A percentile compares a stretch with the other conserved stretches of the same genome.
phyloP scores from a whole-genome alignment of 2,329 filamentous ascomycete species.

The Ophiostoma populinum region DNA sequence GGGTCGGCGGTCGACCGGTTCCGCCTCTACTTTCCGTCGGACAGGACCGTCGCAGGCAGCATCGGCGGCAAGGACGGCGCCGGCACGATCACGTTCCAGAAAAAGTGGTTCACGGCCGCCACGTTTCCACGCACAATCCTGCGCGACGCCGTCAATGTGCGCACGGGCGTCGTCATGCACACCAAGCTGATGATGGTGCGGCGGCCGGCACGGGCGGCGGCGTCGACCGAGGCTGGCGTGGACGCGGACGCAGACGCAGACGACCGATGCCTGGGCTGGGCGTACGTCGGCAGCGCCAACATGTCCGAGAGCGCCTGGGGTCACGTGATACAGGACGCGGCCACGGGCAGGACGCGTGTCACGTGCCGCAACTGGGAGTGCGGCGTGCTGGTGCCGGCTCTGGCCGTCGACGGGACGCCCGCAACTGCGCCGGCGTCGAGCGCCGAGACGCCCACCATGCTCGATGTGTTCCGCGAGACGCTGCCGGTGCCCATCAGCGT shows the following conservation, averaged over 20 bases:
- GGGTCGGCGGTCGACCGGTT: too few relatives aligned
- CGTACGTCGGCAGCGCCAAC: conserved; percentile 82
- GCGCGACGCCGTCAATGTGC: conserved; percentile 56
- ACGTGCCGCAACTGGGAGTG: conserved; percentile 92
- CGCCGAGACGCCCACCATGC: conserved; percentile 9
- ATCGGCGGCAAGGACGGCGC: conserved; percentile 48
- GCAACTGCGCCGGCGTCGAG: background rate
- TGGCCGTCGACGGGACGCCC: conserved; percentile 9
- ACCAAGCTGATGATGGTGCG: conserved; percentile 53
- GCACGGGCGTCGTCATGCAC: conserved; percentile 65
- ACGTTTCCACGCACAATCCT: conserved; percentile 58
- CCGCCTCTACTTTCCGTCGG: conserved; percentile 66
- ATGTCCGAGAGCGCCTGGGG: conserved; percentile 92
- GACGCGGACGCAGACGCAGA: conserved; percentile 2
- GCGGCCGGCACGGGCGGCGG: too few relatives aligned
- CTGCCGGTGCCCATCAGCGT: conserved; percentile 48
- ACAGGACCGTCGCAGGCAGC: conserved; percentile 48
- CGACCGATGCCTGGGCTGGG: conserved; percentile 37
- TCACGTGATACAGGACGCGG: conserved; percentile 51
- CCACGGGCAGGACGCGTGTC: conserved; percentile 52
- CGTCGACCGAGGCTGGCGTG: too few relatives aligned
- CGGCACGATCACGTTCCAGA: conserved; percentile 68
- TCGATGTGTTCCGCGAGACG: conserved; percentile 32
- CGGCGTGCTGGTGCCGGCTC: conserved; percentile 59
- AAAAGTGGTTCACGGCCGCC: conserved; percentile 50